Conservation (phyloP, 2,329 filamentous ascomycete genomes). For the Aaosphaeria pasadenensis region DNA sequence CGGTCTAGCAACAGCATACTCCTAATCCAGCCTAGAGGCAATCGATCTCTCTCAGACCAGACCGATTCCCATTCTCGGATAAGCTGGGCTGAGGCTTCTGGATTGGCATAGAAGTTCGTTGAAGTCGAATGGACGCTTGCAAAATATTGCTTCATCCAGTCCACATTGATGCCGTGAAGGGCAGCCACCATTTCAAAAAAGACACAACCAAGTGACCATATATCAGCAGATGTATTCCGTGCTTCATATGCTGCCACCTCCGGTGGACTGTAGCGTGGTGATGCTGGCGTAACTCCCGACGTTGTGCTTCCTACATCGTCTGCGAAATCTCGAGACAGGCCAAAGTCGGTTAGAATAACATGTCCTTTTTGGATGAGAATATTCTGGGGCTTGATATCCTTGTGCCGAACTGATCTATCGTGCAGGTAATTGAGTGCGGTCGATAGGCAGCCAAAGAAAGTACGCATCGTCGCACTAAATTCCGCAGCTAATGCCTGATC, state of each 20-base stretch:
- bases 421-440: slow-evolving; percentile 14
- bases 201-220: slow-evolving; percentile 16
- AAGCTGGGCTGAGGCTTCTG: not conserved
- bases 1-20: slow-evolving; percentile 5
- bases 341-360: slow-evolving; percentile 14
- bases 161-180: slow-evolving; percentile 3
- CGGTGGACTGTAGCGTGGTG: slow-evolving; percentile 12
- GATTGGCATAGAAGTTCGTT: slow-evolving; percentile 6
- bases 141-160: slow-evolving; percentile 2
- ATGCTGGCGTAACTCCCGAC: slow-evolving; percentile 1
- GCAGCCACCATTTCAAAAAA: slow-evolving; percentile 15
- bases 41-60: not conserved
- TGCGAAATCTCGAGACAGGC: slow-evolving; percentile 8
- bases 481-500: not conserved
- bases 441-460: slow-evolving; percentile 14
- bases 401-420: slow-evolving; percentile 7
- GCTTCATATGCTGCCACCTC: slow-evolving; percentile 9
- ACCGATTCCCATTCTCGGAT: slow-evolving; percentile 4
- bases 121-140: not conserved
- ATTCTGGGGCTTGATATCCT: slow-evolving; percentile 17
- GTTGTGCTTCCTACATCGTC: slow-evolving; percentile 8
- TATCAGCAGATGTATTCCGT: slow-evolving; percentile 11
- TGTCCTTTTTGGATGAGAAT: slow-evolving; percentile 8
- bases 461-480: slow-evolving; percentile 3
- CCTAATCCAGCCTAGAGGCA: slow-evolving; percentile 1